Evolutionary conservation across 768 basidiomycete species (phyloP), one percentile per base, ranked within the genome.

Genomic region (Trametes cingulata): DNA sequence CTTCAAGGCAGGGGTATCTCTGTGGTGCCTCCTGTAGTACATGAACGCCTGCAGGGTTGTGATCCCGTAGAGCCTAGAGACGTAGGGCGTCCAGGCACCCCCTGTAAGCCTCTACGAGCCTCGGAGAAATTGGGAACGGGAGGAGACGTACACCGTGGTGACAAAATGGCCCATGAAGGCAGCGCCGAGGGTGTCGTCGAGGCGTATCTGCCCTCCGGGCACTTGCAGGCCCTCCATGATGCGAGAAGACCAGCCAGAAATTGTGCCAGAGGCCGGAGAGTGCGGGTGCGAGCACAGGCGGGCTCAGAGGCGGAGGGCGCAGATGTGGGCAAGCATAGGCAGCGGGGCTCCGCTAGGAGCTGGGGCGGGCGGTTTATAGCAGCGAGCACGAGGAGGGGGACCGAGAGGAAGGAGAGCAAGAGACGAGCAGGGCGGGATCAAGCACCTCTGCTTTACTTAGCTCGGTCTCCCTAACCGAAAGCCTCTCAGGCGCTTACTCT

Each of bases 131-230:
- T 27, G 14, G 5, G 41, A 20, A 6, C 24, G 39, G 17, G 24
- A 14, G 13, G 7, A 6, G 27, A 57, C 65, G 27, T 46, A 67
- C 66, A 64, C 14, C 1, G 53, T 56, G 12, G 61, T 61, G 2
- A 56, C 58, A 24, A 60, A 49, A 20, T 67, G 66, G 6, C 66
- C 63, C 4, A 67, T 55, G 37, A 67, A 67, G 14, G 63, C 63
- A 1, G 63, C 66, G 1, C 66, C 66, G 29, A 67, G 58, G 17
- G 66, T 67, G 52, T 45, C 41, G 51, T 67, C 55, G 41, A 64
- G 57, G 41, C 25, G 48, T 13, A 25, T 17, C n/a, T 19, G 15
- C 1, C 45, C 36, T 25, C 41, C 25, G 35, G 35, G 33, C 2
- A 39, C 10, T 12, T 20, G 14, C 39, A 14, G n/a, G n/a, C 39